Percentiles rank a stretch among this genome's conserved stretches.
Conservation (phyloP, 2,329 filamentous ascomycete species). For the Cladophialophora immunda region DNA sequence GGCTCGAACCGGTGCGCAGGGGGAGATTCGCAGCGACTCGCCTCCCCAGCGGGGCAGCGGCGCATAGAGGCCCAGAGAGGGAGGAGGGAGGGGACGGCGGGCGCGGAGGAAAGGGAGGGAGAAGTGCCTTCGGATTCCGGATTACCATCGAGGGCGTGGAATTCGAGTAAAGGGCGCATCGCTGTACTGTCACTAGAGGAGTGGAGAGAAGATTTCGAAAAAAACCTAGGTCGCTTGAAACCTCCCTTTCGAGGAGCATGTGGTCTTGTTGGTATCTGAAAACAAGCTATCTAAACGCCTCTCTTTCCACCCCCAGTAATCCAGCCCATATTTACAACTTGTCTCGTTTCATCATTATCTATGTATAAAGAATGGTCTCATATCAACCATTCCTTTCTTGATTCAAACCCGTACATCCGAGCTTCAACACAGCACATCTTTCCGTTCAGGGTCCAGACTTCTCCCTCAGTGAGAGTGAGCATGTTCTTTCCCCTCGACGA, state of each 20-base stretch:
- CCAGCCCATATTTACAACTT: not conserved
- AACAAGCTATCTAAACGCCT: not conserved
- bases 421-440: not conserved
- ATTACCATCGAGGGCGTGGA: conserved; percentile 25
- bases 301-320: not conserved
- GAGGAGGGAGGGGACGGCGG: not conserved
- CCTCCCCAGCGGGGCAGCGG: not conserved
- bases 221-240: not conserved
- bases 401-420: not conserved
- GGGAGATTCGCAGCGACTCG: conserved; percentile 25
- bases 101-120: not conserved
- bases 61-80: not conserved
- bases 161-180: conserved; percentile 30
- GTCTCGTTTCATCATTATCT: conserved; percentile 18
- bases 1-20: conserved; percentile 46
- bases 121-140: conserved; percentile 18
- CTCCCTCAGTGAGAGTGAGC: conserved; percentile 3
- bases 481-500: conserved; percentile 32
- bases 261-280: not conserved
- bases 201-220: not conserved
- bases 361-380: not conserved
- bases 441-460: not conserved
- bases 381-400: not conserved
- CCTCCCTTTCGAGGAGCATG: not conserved
- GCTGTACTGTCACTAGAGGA: not conserved